Percentiles rank a stretch among this genome's conserved stretches.
Conservation (phyloP, 495 filamentous ascomycete species). For the Geoglossum glabrum region DNA sequence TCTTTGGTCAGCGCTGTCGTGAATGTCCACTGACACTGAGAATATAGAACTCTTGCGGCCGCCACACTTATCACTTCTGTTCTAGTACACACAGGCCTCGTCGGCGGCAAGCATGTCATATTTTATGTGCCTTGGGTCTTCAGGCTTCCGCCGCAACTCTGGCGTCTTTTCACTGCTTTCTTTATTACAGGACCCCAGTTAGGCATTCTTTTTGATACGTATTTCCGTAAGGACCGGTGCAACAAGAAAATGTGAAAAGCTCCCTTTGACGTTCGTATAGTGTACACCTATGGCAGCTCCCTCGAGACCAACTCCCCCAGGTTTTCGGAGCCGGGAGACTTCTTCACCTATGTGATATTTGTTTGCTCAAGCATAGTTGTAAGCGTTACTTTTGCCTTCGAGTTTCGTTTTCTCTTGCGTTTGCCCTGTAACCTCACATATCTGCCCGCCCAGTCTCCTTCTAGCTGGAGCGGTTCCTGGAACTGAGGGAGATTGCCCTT, state of each 20-base stretch:
- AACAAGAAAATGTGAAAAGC: neutral
- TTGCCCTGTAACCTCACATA: conserved; percentile 45
- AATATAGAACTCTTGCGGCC: conserved; percentile 46
- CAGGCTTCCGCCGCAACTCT: conserved; percentile 45
- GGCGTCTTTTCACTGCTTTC: conserved; percentile 51
- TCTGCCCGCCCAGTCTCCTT: conserved; percentile 79
- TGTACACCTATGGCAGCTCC: conserved; percentile 43
- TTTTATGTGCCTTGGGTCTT: conserved; percentile 37
- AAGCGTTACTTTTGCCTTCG: conserved; percentile 26
- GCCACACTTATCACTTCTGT: conserved; percentile 43
- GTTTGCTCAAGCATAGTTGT: conserved; percentile 38
- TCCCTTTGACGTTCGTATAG: conserved; percentile 15
- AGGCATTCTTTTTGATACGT: conserved; percentile 60
- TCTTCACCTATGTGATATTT: conserved; percentile 46
- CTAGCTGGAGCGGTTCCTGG: conserved; percentile 93
- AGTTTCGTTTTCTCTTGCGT: conserved; percentile 7
- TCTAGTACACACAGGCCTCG: conserved; percentile 36
- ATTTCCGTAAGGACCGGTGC: conserved; percentile 38
- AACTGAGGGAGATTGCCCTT: conserved; percentile 93
- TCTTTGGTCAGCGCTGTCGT: neutral
- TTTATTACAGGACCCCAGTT: conserved; percentile 43
- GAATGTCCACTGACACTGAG: neutral
- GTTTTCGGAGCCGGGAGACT: conserved; percentile 44
- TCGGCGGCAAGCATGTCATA: conserved; percentile 31
- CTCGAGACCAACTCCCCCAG: conserved; percentile 39